Evolutionary conservation across 768 basidiomycete species (phyloP).

Genomic region (Rhodotorula toruloides): DNA sequence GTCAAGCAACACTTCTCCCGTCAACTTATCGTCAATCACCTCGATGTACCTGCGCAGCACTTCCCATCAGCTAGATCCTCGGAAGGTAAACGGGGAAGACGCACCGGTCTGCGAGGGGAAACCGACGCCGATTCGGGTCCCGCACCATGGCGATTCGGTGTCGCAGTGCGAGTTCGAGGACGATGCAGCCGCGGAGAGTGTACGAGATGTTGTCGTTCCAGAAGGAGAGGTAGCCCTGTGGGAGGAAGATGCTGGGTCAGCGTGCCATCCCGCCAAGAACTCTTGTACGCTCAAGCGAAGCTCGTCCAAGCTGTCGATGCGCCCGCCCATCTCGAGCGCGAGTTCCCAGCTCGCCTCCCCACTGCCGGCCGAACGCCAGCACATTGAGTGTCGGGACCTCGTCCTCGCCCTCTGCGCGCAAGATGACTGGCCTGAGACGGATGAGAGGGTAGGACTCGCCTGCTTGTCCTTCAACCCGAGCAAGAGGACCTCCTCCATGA

Average conservation of each 20-base stretch:
- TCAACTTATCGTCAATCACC: constrained; percentile 84
- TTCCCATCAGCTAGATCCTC: too few relatives aligned
- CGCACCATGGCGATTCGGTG: constrained; percentile 83
- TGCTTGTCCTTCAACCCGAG: constrained; percentile 95
- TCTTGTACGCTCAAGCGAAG: too few relatives aligned
- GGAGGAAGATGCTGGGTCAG: background rate
- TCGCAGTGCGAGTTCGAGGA: constrained; percentile 93
- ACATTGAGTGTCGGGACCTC: too few relatives aligned
- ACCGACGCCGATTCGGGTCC: constrained; percentile 70
- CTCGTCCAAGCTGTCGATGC: too few relatives aligned
- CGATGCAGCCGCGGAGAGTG: constrained; percentile 93
- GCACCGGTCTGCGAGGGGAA: constrained; percentile 75
- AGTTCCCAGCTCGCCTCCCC: too few relatives aligned
- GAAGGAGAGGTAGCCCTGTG: constrained; percentile 86
- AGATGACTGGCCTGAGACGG: too few relatives aligned
- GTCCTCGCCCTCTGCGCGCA: too few relatives aligned
- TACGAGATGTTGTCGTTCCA: constrained; percentile 99
- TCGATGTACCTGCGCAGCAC: too few relatives aligned
- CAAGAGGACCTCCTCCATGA: constrained; percentile 94
- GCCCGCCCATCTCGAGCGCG: too few relatives aligned
- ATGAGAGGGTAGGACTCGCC: constrained; percentile 50
- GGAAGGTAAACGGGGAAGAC: too few relatives aligned
- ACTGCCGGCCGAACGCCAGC: too few relatives aligned
- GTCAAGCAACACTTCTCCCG: constrained; percentile 93
- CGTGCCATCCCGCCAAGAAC: too few relatives aligned